phyloP scores from a whole-genome alignment of 176 grass and related monocot species.

The Oropetium thomaeum region DNA sequence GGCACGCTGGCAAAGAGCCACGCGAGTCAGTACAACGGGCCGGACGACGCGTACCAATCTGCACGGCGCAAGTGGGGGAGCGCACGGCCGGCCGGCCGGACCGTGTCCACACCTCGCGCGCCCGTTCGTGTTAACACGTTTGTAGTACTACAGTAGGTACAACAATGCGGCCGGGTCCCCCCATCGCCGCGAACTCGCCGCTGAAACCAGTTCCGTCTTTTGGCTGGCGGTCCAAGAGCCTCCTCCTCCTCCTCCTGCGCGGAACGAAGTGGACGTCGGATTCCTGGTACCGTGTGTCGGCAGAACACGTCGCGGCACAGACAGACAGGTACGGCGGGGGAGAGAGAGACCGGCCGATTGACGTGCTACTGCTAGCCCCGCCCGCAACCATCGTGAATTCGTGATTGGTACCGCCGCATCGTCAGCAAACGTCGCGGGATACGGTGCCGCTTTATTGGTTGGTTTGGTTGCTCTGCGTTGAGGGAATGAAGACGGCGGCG shows the following conservation, averaged over 20 bases:
- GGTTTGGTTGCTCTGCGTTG: too few relatives aligned
- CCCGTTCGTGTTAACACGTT: too few relatives aligned
- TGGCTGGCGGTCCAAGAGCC: neutral
- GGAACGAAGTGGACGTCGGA: neutral
- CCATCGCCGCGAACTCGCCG: neutral
- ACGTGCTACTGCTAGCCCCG: too few relatives aligned
- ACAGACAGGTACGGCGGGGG: neutral
- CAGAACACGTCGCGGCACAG: conserved; percentile 1
- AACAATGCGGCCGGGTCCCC: neutral
- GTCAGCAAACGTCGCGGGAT: neutral
- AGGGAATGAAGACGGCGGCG: too few relatives aligned
- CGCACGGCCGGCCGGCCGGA: neutral
- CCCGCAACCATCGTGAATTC: neutral
- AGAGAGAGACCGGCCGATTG: neutral
- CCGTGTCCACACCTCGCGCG: too few relatives aligned
- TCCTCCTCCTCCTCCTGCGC: neutral
- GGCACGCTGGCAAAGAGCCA: neutral
- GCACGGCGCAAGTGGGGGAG: neutral
- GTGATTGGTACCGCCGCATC: neutral
- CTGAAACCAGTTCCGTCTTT: neutral
- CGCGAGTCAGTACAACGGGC: neutral
- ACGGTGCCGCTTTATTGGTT: too few relatives aligned
- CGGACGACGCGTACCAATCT: neutral
- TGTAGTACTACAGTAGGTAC: too few relatives aligned
- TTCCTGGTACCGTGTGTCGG: neutral